Evolutionary conservation across 805 yeast genomes (phyloP).

Genomic region (Spathaspora passalidarum): DNA sequence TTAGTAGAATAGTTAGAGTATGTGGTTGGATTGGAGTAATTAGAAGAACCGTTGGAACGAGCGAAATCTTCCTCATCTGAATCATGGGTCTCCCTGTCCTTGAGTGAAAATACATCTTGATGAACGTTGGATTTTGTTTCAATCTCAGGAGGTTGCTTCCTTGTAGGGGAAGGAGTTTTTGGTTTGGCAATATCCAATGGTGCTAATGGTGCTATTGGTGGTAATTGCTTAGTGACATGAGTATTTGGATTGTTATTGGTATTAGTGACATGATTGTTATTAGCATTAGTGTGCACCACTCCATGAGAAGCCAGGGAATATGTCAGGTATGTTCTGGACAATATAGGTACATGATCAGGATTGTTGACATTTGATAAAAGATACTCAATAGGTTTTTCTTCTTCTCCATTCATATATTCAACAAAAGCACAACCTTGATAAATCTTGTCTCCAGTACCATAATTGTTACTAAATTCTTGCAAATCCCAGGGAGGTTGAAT

Average conservation of each 20-base stretch:
- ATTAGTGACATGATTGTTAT: constrained; percentile 3
- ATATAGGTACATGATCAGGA: constrained; percentile 29
- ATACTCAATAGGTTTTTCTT: constrained; percentile 19
- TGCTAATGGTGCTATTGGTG: background rate
- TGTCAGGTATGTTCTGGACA: constrained; percentile 27
- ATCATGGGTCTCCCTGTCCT: constrained; percentile 1
- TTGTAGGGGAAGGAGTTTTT: constrained; percentile 6
- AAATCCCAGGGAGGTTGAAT: constrained; percentile 64
- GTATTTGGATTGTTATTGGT: background rate
- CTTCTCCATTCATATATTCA: constrained; percentile 47
- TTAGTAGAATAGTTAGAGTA: constrained; percentile 14
- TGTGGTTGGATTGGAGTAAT: constrained; percentile 5
- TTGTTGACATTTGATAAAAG: constrained; percentile 26
- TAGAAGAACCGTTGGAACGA: constrained; percentile 15
- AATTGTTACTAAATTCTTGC: constrained; percentile 46
- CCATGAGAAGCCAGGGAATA: constrained; percentile 18
- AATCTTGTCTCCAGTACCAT: constrained; percentile 65
- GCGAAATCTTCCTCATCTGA: constrained; percentile 8
- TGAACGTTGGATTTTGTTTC: background rate
- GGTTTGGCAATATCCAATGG: background rate
- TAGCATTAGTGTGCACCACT: background rate
- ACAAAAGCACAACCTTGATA: constrained; percentile 59
- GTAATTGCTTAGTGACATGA: background rate
- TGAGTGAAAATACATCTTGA: constrained; percentile 8
- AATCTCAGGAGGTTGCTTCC: constrained; percentile 7